These are phyloP conservation scores for Fusarium ambrosium DNA, from an alignment of 2,329 filamentous ascomycete genomes.

Conservation along the genomic window DNA sequence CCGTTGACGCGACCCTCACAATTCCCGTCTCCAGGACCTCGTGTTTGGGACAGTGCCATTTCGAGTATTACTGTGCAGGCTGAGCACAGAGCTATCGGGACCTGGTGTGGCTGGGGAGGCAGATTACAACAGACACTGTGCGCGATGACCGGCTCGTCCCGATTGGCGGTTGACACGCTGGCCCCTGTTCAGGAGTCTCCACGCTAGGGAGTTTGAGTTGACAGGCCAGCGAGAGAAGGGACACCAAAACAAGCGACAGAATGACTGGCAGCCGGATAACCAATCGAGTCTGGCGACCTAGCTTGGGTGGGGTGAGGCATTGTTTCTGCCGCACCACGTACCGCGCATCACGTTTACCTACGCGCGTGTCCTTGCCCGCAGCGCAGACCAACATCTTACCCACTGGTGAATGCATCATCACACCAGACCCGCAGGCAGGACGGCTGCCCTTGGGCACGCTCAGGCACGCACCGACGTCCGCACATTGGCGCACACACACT, in stretches of 20 bases:
- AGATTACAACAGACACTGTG: slow-evolving; percentile 7
- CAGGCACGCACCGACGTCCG: not conserved
- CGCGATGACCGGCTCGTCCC: not conserved
- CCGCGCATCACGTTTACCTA: slow-evolving; percentile 16
- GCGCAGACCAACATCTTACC: not conserved
- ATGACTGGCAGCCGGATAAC: slow-evolving; percentile 13
- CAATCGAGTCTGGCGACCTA: slow-evolving; percentile 26
- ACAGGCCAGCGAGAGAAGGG: slow-evolving; percentile 11
- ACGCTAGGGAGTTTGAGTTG: slow-evolving; percentile 1
- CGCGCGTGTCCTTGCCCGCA: slow-evolving; percentile 22
- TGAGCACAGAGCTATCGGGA: not conserved
- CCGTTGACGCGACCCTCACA: slow-evolving; percentile 30
- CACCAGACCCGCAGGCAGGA: slow-evolving; percentile 7
- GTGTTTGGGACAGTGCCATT: slow-evolving; percentile 10
- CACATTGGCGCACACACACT: not conserved
- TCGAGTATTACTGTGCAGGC: slow-evolving; percentile 6
- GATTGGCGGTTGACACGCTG: slow-evolving; percentile 34
- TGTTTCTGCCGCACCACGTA: slow-evolving; percentile 13
- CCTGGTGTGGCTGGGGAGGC: slow-evolving; percentile 1
- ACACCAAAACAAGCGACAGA: slow-evolving; percentile 31
- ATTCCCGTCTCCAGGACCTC: not conserved
- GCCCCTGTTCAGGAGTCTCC: not conserved
- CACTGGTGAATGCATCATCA: not conserved
- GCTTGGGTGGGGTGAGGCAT: slow-evolving; percentile 2
- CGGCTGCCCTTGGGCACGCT: slow-evolving; percentile 6